These are phyloP conservation scores for Sugiyamaella paludigena DNA, from an alignment of 1,139 yeast genomes.

Conservation along the genomic window DNA sequence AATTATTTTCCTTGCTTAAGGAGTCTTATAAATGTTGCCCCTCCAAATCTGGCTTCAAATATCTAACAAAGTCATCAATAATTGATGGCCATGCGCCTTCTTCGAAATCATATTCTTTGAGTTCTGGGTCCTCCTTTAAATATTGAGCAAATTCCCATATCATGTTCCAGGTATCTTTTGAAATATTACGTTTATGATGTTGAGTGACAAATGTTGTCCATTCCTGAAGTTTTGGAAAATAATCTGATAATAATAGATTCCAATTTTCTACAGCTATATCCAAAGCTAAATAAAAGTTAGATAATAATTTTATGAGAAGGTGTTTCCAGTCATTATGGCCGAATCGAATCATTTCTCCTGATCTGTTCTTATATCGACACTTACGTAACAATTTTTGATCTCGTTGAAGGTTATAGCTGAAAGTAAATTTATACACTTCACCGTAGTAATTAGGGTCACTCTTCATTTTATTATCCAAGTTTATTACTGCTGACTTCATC, in stretches of 20 bases:
- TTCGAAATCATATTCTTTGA: constrained; percentile 63
- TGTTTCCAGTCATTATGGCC: too few relatives aligned
- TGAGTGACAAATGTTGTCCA: constrained; percentile 52
- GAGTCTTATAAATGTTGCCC: too few relatives aligned
- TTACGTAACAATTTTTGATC: constrained; percentile 55
- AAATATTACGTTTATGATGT: constrained; percentile 48
- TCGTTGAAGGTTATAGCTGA: constrained; percentile 61
- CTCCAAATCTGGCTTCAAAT: not conserved
- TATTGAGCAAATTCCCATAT: constrained; percentile 61
- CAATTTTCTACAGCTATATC: constrained; percentile 78
- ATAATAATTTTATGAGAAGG: too few relatives aligned
- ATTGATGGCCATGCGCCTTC: constrained; percentile 88
- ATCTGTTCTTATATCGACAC: too few relatives aligned
- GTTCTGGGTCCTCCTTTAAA: constrained; percentile 50
- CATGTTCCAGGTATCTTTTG: constrained; percentile 86
- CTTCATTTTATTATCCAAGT: constrained; percentile 41
- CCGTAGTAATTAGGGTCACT: constrained; percentile 47
- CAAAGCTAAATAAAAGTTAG: constrained; percentile 27
- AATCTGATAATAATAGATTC: constrained; percentile 56
- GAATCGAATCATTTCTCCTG: too few relatives aligned
- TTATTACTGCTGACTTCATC: constrained; percentile 50
- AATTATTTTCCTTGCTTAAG: too few relatives aligned
- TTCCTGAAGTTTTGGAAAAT: constrained; percentile 41
- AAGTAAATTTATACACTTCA: constrained; percentile 66
- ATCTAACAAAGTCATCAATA: constrained; percentile 77